Percentiles rank a stretch among this genome's conserved stretches.
Evolutionary conservation across 2,329 filamentous ascomycete genomes (phyloP).

Genomic region (Xylariales sp.): DNA sequence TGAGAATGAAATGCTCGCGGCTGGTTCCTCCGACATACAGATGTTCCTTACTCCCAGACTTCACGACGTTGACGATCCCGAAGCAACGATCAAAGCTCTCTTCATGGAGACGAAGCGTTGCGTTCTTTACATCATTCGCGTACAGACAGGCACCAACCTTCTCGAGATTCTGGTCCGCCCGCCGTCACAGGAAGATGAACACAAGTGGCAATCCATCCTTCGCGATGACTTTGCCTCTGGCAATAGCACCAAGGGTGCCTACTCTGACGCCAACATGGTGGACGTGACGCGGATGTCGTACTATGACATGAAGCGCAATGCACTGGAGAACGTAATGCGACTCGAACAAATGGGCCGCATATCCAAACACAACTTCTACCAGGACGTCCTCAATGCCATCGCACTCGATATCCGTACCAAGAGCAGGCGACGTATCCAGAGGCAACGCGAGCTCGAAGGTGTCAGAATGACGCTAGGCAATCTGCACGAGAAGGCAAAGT

Average conservation of each 20-base stretch:
- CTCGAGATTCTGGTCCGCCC: conserved; percentile 93
- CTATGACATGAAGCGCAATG: conserved; percentile 85
- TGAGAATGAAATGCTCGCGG: conserved; percentile 85
- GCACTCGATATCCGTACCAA: conserved; percentile 96
- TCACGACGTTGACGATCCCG: conserved; percentile 86
- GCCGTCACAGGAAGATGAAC: conserved; percentile 80
- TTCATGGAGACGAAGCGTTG: conserved; percentile 99
- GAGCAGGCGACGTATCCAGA: conserved; percentile 85
- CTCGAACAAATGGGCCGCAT: conserved; percentile 86
- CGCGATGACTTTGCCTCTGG: conserved; percentile 72
- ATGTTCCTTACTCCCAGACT: conserved; percentile 87
- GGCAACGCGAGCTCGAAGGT: conserved; percentile 84
- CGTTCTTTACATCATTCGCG: conserved; percentile 93
- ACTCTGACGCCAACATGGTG: conserved; percentile 81
- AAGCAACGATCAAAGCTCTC: conserved; percentile 83
- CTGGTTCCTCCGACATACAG: conserved; percentile 83
- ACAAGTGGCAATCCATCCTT: conserved; percentile 78
- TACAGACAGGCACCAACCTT: conserved; percentile 88
- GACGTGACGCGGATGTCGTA: conserved; percentile 90
- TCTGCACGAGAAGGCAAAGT: conserved; percentile 80
- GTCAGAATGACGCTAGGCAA: conserved; percentile 71
- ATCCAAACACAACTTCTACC: conserved; percentile 86
- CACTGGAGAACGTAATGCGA: conserved; percentile 87
- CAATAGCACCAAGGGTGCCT: conserved; percentile 72
- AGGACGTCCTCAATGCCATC: conserved; percentile 96